phyloP scores from a whole-genome alignment of 2,329 filamentous ascomycete species.

The Rhinocladiella similis region DNA sequence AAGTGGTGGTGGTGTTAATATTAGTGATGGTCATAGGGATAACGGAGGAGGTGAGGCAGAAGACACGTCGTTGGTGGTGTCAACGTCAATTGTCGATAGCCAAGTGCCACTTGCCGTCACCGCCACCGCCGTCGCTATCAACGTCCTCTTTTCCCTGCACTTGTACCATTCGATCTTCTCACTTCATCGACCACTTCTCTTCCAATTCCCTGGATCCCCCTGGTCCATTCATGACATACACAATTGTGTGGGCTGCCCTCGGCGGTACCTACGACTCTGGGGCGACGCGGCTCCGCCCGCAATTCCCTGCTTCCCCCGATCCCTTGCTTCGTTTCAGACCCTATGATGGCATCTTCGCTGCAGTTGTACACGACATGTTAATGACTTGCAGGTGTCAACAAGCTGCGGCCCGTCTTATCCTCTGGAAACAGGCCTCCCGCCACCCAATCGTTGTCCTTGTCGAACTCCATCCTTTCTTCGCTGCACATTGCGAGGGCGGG shows the following conservation, averaged over 20 bases:
- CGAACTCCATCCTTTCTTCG: constrained; percentile 1
- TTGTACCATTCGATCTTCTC: too few species aligned
- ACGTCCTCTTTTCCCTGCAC: too few species aligned
- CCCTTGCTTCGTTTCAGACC: constrained; percentile 6
- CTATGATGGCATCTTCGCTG: constrained; percentile 2
- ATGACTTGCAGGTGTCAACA: constrained; percentile 20
- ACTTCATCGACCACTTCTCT: too few species aligned
- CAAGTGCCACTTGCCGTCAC: too few species aligned
- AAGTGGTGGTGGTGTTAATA: too few species aligned
- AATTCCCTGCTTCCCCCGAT: constrained; percentile 4
- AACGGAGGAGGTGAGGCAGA: too few species aligned
- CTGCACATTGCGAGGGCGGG: not conserved
- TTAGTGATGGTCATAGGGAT: too few species aligned
- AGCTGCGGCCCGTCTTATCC: constrained; percentile 18
- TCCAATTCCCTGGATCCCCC: too few species aligned
- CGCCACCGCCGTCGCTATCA: too few species aligned
- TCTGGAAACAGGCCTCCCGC: constrained; percentile 2
- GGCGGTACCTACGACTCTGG: not conserved
- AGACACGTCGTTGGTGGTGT: too few species aligned
- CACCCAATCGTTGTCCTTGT: constrained; percentile 2
- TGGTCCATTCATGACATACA: too few species aligned
- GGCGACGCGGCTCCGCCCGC: constrained; percentile 15
- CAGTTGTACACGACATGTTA: constrained; percentile 21
- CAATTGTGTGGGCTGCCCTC: not conserved
- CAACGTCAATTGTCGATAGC: too few species aligned